Conservation (phyloP, 2,329 filamentous ascomycete species). For the Cucurbitaria berberidis region DNA sequence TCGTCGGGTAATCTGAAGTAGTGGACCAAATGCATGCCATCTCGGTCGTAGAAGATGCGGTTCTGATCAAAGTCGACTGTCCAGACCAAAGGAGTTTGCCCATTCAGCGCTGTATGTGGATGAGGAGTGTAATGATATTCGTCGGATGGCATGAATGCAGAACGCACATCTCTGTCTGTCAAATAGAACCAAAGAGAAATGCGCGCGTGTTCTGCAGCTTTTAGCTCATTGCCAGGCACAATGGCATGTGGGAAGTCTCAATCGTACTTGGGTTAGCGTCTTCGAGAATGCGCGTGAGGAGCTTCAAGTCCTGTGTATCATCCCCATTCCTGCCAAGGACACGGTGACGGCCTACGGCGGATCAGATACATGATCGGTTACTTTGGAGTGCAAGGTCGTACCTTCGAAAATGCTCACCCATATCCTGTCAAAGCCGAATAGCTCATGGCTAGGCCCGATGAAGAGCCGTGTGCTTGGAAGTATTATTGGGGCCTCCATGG, state of each 20-base stretch:
- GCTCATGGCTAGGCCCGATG: neutral
- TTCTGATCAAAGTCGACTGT: conserved; percentile 11
- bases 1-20: neutral
- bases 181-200: neutral
- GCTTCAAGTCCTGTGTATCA: neutral
- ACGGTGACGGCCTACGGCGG: neutral
- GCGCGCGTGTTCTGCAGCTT: neutral
- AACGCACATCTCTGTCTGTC: neutral
- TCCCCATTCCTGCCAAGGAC: neutral
- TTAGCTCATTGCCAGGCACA: neutral
- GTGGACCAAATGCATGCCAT: conserved; percentile 2
- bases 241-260: neutral
- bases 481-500: neutral
- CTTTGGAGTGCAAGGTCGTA: neutral
- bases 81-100: conserved; percentile 2
- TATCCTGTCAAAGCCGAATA: neutral
- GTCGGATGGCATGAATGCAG: neutral
- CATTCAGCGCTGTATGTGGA: neutral
- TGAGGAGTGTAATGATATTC: neutral
- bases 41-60: conserved; percentile 8
- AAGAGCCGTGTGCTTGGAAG: neutral
- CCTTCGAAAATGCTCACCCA: neutral
- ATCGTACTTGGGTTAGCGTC: neutral
- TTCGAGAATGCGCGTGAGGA: neutral
- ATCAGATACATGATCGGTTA: neutral